Evolutionary conservation across 2,329 filamentous ascomycete genomes (phyloP).

Genomic region (Grosmannia penicillata): DNA sequence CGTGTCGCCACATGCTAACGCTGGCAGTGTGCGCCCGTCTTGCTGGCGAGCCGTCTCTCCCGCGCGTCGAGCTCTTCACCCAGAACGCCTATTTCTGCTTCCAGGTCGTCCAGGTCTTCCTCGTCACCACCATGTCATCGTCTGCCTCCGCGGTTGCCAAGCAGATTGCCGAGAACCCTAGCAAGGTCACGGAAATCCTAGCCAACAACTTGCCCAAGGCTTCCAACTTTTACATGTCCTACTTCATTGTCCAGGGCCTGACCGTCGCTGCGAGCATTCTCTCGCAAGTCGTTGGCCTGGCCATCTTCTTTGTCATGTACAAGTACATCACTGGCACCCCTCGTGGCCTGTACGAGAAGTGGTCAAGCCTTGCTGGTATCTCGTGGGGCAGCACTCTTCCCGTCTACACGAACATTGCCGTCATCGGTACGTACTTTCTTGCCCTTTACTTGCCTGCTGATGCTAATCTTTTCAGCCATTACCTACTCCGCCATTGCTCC

Average conservation of each 20-base stretch:
- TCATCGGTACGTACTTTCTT: constrained; percentile 46
- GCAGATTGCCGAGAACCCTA: constrained; percentile 48
- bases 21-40: constrained; percentile 56
- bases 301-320: constrained; percentile 61
- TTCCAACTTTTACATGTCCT: constrained; percentile 90
- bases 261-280: constrained; percentile 62
- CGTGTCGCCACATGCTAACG: no score
- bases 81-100: constrained; percentile 88
- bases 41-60: constrained; percentile 64
- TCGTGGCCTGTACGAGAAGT: constrained; percentile 64
- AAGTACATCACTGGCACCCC: constrained; percentile 64
- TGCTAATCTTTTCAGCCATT: constrained; percentile 32
- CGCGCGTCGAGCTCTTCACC: constrained; percentile 72
- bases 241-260: constrained; percentile 86
- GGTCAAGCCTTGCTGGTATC: constrained; percentile 56
- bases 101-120: constrained; percentile 75
- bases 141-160: constrained; percentile 58
- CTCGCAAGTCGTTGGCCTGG: constrained; percentile 55
- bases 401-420: constrained; percentile 65
- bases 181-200: constrained; percentile 46
- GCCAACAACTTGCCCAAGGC: constrained; percentile 64
- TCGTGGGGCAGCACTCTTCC: constrained; percentile 78
- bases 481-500: constrained; percentile 76
- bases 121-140: constrained; percentile 68
- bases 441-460: background rate